Percentiles rank a stretch among this genome's conserved stretches.
These are phyloP conservation scores for Ciborinia camelliae DNA, from an alignment of 2,329 filamentous ascomycete genomes.

Conservation along the genomic window DNA sequence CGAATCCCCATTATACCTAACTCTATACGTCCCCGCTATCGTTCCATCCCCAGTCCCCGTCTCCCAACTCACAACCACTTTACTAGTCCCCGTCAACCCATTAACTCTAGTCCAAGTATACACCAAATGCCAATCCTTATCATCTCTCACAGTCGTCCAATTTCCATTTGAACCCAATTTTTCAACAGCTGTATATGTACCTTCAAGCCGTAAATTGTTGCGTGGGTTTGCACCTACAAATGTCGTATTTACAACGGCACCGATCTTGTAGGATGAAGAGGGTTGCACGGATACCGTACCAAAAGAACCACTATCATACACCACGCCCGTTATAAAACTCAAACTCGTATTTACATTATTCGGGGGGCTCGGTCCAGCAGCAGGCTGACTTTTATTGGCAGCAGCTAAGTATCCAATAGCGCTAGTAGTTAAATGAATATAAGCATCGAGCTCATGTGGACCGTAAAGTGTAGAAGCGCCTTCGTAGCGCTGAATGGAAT, in stretches of 20 bases:
- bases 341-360: constrained; percentile 72
- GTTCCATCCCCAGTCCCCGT: constrained; percentile 51
- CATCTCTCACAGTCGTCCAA: constrained; percentile 68
- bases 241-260: constrained; percentile 59
- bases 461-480: constrained; percentile 88
- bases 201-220: constrained; percentile 76
- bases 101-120: constrained; percentile 75
- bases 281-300: constrained; percentile 62
- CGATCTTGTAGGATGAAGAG: constrained; percentile 52
- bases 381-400: constrained; percentile 43
- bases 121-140: constrained; percentile 79
- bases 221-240: constrained; percentile 88
- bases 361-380: constrained; percentile 63
- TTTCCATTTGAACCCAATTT: constrained; percentile 40
- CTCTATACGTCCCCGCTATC: constrained; percentile 65
- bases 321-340: constrained; percentile 76
- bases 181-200: constrained; percentile 76
- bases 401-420: constrained; percentile 64
- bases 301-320: constrained; percentile 67
- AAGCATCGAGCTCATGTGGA: constrained; percentile 74
- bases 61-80: constrained; percentile 79
- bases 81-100: constrained; percentile 66
- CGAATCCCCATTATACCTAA: constrained; percentile 79
- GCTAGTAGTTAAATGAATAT: constrained; percentile 75
- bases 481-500: constrained; percentile 83